phyloP scores from a whole-genome alignment of 2,329 filamentous ascomycete species.

The Pleurostoma richardsiae region DNA sequence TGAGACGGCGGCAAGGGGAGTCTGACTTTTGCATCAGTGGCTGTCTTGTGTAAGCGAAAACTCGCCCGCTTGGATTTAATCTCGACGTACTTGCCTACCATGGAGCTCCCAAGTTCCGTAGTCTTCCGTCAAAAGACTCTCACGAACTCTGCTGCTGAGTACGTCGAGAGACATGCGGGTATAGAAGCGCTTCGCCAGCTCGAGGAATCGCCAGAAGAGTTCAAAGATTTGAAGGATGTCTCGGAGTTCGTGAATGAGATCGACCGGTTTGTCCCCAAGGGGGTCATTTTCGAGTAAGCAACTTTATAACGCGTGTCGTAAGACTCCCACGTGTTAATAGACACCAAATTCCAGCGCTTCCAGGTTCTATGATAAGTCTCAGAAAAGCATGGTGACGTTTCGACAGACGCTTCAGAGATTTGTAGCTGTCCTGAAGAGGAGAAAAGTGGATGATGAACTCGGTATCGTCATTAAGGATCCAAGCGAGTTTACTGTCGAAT shows the following conservation, averaged over 20 bases:
- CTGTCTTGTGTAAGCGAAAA: too few species aligned
- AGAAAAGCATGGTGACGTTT: neutral
- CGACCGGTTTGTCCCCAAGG: conserved; percentile 3
- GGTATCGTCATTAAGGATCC: conserved; percentile 5
- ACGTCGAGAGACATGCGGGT: conserved; percentile 2
- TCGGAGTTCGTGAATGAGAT: conserved; percentile 3
- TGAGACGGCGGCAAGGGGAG: too few species aligned
- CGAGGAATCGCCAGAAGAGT: neutral
- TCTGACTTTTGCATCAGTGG: too few species aligned
- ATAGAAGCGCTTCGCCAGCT: neutral
- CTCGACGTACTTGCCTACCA: too few species aligned
- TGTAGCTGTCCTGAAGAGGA: conserved; percentile 1
- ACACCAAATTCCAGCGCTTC: too few species aligned
- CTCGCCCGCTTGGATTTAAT: too few species aligned
- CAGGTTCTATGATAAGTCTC: too few species aligned
- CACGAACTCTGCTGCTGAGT: conserved; percentile 5
- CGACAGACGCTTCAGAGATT: conserved; percentile 2
- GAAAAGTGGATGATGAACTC: conserved; percentile 4
- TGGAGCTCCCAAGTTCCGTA: too few species aligned
- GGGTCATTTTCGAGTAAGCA: neutral
- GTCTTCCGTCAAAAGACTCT: neutral
- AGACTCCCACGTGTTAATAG: too few species aligned
- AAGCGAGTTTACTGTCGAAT: conserved; percentile 3
- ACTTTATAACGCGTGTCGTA: too few species aligned
- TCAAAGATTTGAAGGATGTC: neutral